A percentile compares a stretch with the other conserved stretches of the same genome.
Evolutionary conservation across 441 rosid genomes (phyloP).

Genomic region (Gossypium trilobum): DNA sequence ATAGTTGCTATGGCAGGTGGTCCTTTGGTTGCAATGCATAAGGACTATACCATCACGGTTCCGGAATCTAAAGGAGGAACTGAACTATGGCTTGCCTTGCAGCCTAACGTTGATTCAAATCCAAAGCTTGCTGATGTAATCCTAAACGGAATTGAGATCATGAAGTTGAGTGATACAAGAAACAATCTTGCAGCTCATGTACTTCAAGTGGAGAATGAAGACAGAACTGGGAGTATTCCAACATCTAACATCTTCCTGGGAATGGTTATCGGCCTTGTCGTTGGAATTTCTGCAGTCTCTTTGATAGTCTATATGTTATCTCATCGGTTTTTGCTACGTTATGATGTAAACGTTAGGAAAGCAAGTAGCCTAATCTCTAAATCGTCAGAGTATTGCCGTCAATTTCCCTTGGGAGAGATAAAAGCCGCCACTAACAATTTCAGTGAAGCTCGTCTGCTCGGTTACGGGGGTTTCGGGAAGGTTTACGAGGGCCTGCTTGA

Average conservation of each 20-base stretch:
- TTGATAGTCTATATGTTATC: constrained; percentile 28
- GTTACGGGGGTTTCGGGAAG: constrained; percentile 64
- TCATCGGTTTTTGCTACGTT: neutral
- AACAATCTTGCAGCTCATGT: constrained; percentile 42
- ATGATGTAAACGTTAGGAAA: constrained; percentile 15
- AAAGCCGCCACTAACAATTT: constrained; percentile 45
- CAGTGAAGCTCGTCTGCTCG: constrained; percentile 44
- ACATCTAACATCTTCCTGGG: constrained; percentile 24
- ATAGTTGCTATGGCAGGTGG: constrained; percentile 37
- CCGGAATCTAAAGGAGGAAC: constrained; percentile 14
- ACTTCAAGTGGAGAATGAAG: constrained; percentile 10
- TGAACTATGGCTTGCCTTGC: constrained; percentile 28
- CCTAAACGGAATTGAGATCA: constrained; percentile 53
- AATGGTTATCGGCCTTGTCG: constrained; percentile 44
- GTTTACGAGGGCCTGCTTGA: constrained; percentile 55
- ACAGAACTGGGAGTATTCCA: neutral
- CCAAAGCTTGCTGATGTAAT: constrained; percentile 39
- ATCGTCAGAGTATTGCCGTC: constrained; percentile 46
- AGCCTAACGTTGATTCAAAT: constrained; percentile 26
- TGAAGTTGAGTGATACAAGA: constrained; percentile 34
- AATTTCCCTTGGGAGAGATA: constrained; percentile 44
- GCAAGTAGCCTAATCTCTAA: constrained; percentile 41
- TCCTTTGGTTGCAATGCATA: constrained; percentile 31
- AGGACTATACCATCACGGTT: constrained; percentile 39
- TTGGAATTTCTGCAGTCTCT: constrained; percentile 30